Evolutionary conservation across 768 basidiomycete species (phyloP), one percentile per base, ranked within the genome.

Genomic region (Leccinum arenicola): DNA sequence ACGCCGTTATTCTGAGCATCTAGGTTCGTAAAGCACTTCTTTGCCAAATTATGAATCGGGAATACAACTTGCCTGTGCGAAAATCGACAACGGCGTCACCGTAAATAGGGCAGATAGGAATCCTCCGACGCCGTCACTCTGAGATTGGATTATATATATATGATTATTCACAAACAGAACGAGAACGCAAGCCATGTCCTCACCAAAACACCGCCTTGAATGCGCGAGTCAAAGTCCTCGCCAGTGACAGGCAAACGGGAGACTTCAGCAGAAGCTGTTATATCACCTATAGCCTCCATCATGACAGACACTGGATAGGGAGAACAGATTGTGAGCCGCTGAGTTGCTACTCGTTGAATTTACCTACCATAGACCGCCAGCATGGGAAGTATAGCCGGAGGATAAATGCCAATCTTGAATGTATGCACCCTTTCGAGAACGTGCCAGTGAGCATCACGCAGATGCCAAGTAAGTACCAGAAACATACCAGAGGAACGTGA

Each of bases 231-330:
- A 70, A 93, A 94, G 54, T 89, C 84, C 9, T 79, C 78, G 0
- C 91, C 93, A 23, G 84, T 80, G 27, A 94, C 89, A 9, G 78
- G 73, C n/a, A 89, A 77, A 10, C 84, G 83, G 2, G 90, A 93
- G 12, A 91, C 89, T 70, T 95, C 93, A 3, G 88, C 86, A 14
- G 87, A 88, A 0, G 91, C 90, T 1, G 91, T 89, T 64, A 90
- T 84, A 64, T 94, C 92, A 4, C 91, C 91, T 54, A 91, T 93
- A 6, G 89, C 87, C 73, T 93, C 92, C 86, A 93, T 89, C 0
- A 87, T 83, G 0, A 85, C 70, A 0, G 89, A 89, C 7, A 91
- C 84, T 88, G 54, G 11, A n/a, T 3, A 48, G 52, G 10, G 6
- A 21, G 25, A 40, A n/a, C 8, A 17, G 38, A 9, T 40, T 14